phyloP scores from a whole-genome alignment of 148 eudicot genomes.

The Linanthus parryae region DNA sequence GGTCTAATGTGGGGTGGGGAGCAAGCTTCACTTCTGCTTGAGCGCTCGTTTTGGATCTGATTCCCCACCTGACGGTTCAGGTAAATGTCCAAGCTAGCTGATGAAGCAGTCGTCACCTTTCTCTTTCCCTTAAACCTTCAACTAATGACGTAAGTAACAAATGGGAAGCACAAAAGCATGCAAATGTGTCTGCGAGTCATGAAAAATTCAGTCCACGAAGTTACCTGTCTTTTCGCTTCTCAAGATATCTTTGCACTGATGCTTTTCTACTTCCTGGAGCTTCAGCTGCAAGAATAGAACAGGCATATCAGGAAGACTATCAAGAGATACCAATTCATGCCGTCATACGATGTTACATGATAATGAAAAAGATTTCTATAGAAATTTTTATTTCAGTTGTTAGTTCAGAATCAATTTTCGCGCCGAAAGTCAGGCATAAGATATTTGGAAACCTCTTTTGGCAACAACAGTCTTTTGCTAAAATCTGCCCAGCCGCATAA shows the following conservation, averaged over 20 bases:
- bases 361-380: too few species aligned
- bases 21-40: slow-evolving; percentile 34
- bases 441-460: too few species aligned
- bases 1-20: slow-evolving; percentile 48
- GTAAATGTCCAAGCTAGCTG: slow-evolving; percentile 59
- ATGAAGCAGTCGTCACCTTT: slow-evolving; percentile 44
- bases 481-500: too few species aligned
- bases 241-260: slow-evolving; percentile 53
- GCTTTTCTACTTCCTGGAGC: slow-evolving; percentile 53
- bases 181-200: neutral
- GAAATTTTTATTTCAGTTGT: too few species aligned
- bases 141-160: slow-evolving; percentile 33
- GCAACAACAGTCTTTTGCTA: too few species aligned
- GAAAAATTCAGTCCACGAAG: slow-evolving; percentile 4
- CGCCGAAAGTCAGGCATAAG: too few species aligned
- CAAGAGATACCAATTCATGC: too few species aligned
- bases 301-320: neutral
- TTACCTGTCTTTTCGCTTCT: slow-evolving; percentile 82
- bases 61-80: slow-evolving; percentile 46
- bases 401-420: too few species aligned
- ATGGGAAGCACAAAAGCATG: slow-evolving; percentile 3
- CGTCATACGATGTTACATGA: too few species aligned
- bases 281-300: slow-evolving; percentile 41
- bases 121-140: slow-evolving; percentile 89
- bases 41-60: slow-evolving; percentile 32